phyloP scores from a whole-genome alignment of 2,329 filamentous ascomycete genomes.

The Colletotrichum melonis region DNA sequence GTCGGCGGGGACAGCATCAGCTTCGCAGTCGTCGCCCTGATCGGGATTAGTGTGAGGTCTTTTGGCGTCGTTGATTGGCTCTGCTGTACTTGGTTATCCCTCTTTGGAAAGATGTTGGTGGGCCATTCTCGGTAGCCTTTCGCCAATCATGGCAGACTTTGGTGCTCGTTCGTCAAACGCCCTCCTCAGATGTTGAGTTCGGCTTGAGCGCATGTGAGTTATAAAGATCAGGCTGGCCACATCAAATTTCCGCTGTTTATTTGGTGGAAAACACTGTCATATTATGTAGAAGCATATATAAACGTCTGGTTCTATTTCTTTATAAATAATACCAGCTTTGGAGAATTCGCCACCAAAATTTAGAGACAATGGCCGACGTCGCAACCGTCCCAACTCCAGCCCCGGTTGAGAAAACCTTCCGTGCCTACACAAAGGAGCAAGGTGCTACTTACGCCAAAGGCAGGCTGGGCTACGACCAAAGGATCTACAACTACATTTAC shows the following conservation, averaged over 20 bases:
- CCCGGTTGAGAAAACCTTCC: constrained; percentile 52
- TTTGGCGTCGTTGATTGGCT: neutral
- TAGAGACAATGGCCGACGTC: constrained; percentile 12
- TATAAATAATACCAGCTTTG: neutral
- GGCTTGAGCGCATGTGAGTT: neutral
- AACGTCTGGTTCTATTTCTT: neutral
- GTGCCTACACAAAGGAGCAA: constrained; percentile 54
- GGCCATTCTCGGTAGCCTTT: neutral
- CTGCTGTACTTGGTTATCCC: neutral
- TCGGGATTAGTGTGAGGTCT: constrained; percentile 19
- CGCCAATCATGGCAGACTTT: neutral
- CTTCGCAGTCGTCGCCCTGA: constrained; percentile 35
- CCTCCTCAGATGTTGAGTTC: neutral
- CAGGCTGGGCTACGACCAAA: constrained; percentile 55
- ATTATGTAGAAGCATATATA: neutral
- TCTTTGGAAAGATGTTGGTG: neutral
- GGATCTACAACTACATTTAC: constrained; percentile 59
- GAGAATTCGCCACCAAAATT: neutral
- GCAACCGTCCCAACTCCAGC: neutral
- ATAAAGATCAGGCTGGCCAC: constrained; percentile 15
- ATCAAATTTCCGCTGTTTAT: neutral
- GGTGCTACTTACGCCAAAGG: constrained; percentile 55
- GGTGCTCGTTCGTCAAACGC: neutral
- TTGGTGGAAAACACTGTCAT: neutral
- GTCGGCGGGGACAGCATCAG: neutral